A percentile compares a stretch with the other conserved stretches of the same genome.
Conservation (phyloP, 177 flowering plant species). For the Tripterygium wilfordii region DNA sequence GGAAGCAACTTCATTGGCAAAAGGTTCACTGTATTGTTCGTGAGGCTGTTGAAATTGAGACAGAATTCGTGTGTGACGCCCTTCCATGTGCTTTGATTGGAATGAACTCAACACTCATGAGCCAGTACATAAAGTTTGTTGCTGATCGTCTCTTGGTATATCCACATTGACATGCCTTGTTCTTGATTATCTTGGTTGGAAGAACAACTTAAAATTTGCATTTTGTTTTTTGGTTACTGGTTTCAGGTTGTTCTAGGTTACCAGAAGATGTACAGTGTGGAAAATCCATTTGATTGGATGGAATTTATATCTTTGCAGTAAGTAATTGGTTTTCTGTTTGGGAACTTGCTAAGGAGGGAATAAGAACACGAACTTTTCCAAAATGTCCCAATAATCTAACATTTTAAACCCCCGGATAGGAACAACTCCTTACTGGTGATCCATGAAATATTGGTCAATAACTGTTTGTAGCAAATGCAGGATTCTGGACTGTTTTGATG, state of each 20-base stretch:
- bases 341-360: no score
- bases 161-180: neutral
- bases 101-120: slow-evolving; percentile 77
- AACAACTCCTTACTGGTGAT: no score
- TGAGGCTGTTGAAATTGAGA: slow-evolving; percentile 84
- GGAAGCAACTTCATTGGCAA: slow-evolving; percentile 41
- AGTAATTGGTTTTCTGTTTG: slow-evolving; percentile 38
- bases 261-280: slow-evolving; percentile 52
- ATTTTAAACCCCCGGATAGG: no score
- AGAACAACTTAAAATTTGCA: neutral
- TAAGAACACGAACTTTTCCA: no score
- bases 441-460: no score
- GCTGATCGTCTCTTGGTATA: slow-evolving; percentile 76
- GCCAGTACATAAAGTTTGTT: slow-evolving; percentile 80
- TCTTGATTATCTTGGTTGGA: neutral
- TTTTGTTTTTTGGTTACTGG: neutral
- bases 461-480: no score
- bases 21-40: slow-evolving; percentile 54
- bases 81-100: slow-evolving; percentile 81
- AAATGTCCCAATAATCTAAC: no score
- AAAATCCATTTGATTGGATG: slow-evolving; percentile 96
- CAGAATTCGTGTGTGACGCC: slow-evolving; percentile 75
- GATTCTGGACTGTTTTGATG: no score
- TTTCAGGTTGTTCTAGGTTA: slow-evolving; percentile 66
- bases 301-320: slow-evolving; percentile 83